A percentile compares a stretch with the other conserved stretches of the same genome.
phyloP scores from a whole-genome alignment of 306 rosid genomes.

The Rosa multiflora region DNA sequence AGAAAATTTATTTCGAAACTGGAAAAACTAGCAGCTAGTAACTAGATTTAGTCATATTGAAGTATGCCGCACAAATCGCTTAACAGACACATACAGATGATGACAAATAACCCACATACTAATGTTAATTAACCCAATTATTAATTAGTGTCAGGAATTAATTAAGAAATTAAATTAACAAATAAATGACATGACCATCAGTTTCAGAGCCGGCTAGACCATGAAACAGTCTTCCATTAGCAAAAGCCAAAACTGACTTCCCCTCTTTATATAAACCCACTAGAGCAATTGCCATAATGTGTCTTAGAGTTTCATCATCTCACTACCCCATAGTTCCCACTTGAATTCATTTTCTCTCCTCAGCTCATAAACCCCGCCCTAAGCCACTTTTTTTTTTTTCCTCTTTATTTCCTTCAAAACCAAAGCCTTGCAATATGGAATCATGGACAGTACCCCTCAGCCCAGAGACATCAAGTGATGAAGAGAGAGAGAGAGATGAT shows the following conservation, averaged over 20 bases:
- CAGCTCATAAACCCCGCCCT: background rate
- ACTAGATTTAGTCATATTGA: background rate
- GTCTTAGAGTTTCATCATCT: slow-evolving; percentile 1
- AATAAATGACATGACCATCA: slow-evolving; percentile 23
- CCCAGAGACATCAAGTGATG: slow-evolving; percentile 63
- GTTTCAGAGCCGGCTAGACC: slow-evolving; percentile 64
- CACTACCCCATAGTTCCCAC: background rate
- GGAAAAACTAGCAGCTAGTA: background rate
- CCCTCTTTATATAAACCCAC: slow-evolving; percentile 31
- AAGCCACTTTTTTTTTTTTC: background rate
- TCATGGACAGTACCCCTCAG: slow-evolving; percentile 35
- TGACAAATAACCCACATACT: slow-evolving; percentile 1
- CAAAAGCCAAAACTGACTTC: slow-evolving; percentile 50
- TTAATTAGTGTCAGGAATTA: background rate
- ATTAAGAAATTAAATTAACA: background rate
- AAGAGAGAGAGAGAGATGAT: slow-evolving; percentile 32
- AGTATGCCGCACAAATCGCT: slow-evolving; percentile 12
- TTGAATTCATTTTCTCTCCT: slow-evolving; percentile 37
- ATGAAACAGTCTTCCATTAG: slow-evolving; percentile 36
- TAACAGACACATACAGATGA: slow-evolving; percentile 1
- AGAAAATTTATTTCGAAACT: background rate
- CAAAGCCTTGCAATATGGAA: slow-evolving; percentile 31
- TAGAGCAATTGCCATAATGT: slow-evolving; percentile 7
- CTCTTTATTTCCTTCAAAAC: slow-evolving; percentile 12
- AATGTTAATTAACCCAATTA: background rate